A percentile compares a stretch with the other conserved stretches of the same genome.
phyloP scores from a whole-genome alignment of 805 yeast species.

The Saturnispora gosingensis region DNA sequence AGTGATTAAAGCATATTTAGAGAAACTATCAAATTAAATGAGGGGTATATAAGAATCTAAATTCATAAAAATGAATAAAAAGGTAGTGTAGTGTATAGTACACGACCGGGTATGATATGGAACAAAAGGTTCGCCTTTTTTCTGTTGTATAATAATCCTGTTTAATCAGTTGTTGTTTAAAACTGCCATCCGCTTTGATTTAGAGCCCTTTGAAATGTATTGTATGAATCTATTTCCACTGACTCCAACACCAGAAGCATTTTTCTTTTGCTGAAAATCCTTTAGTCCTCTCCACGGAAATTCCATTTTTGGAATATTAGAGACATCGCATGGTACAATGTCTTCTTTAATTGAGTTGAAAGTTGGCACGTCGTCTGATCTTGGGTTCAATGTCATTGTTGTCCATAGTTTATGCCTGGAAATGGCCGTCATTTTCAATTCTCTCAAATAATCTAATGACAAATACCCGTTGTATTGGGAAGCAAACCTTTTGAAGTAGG shows the following conservation, averaged over 20 bases:
- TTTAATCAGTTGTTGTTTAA: background rate
- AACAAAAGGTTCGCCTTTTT: background rate
- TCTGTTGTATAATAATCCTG: too few species aligned
- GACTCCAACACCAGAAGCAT: constrained; percentile 3
- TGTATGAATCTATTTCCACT: constrained; percentile 5
- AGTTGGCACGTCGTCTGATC: constrained; percentile 28
- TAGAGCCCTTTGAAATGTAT: constrained; percentile 7
- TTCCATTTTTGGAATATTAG: constrained; percentile 1
- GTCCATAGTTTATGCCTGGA: constrained; percentile 45
- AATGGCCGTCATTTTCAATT: constrained; percentile 30
- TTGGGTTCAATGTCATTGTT: constrained; percentile 41
- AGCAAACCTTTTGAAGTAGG: background rate
- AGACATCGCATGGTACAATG: background rate
- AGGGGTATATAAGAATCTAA: background rate
- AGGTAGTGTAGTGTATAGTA: background rate
- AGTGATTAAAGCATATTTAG: background rate
- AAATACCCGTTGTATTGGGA: background rate
- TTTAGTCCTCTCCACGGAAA: constrained; percentile 12
- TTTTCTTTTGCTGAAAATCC: constrained; percentile 1
- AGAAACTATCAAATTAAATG: background rate
- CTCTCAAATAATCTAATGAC: constrained; percentile 2
- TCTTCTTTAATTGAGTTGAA: constrained; percentile 1
- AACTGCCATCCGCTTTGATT: constrained; percentile 7
- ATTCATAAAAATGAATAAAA: background rate
- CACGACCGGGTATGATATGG: background rate